A percentile compares a stretch with the other conserved stretches of the same genome.
phyloP scores from a whole-genome alignment of 2,329 filamentous ascomycete species.

The Phaeosphaeriaceae sp. region DNA sequence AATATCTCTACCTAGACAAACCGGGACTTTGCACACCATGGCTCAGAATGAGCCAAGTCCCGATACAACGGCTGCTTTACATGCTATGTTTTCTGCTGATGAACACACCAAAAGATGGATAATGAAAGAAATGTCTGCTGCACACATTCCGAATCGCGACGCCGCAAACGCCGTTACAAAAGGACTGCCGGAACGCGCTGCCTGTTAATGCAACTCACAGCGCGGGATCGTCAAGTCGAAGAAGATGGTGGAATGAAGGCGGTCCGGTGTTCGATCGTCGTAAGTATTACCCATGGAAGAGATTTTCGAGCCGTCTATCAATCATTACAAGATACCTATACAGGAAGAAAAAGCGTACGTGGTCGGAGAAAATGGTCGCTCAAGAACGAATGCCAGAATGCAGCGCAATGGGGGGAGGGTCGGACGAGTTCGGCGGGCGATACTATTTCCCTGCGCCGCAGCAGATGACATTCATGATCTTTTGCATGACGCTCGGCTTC shows the following conservation, averaged over 20 bases:
- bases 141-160: conserved; percentile 28
- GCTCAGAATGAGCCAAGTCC: conserved; percentile 21
- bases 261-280: conserved; percentile 39
- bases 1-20: conserved; percentile 30
- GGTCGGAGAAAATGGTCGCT: conserved; percentile 37
- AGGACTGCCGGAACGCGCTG: conserved; percentile 28
- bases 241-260: conserved; percentile 34
- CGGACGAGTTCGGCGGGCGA: conserved; percentile 24
- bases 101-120: conserved; percentile 27
- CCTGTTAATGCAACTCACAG: conserved; percentile 24
- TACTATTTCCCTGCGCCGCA: conserved; percentile 62
- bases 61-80: conserved; percentile 28
- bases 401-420: conserved; percentile 34
- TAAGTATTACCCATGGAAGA: conserved; percentile 43
- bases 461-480: conserved; percentile 91
- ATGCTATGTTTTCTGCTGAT: conserved; percentile 35
- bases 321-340: conserved; percentile 53
- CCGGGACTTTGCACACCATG: conserved; percentile 18
- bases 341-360: conserved; percentile 40
- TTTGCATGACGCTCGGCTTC: conserved; percentile 77
- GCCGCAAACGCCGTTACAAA: conserved; percentile 37
- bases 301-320: conserved; percentile 49
- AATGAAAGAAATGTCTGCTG: conserved; percentile 31
- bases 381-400: conserved; percentile 45
- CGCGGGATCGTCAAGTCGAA: conserved; percentile 28